Evolutionary conservation across 495 filamentous ascomycete genomes (phyloP).

Genomic region (Xeromyces bisporus): DNA sequence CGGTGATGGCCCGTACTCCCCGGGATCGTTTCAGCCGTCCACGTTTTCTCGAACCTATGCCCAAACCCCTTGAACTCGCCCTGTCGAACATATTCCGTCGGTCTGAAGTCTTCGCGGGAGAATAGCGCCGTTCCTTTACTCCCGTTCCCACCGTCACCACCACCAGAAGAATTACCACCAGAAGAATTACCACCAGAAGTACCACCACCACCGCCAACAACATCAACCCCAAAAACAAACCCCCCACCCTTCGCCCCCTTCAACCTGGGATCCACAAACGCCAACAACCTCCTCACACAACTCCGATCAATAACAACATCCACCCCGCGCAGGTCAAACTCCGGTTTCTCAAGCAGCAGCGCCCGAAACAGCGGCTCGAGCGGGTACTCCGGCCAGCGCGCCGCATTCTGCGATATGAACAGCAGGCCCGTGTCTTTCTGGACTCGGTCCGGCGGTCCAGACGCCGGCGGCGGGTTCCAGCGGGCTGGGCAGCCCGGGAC

Average conservation of each 20-base stretch:
- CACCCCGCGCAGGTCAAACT: slow-evolving; percentile 22
- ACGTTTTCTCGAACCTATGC: slow-evolving; percentile 33
- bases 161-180: too few relatives aligned
- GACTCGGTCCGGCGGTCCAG: slow-evolving; percentile 1
- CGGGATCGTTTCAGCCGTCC: slow-evolving; percentile 17
- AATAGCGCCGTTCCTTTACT: too few relatives aligned
- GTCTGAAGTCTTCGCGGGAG: too few relatives aligned
- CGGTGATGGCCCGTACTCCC: slow-evolving; percentile 31
- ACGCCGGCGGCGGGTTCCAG: slow-evolving; percentile 4
- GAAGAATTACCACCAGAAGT: too few relatives aligned
- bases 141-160: too few relatives aligned
- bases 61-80: slow-evolving; percentile 28
- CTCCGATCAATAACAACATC: slow-evolving; percentile 36
- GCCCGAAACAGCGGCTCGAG: slow-evolving; percentile 37
- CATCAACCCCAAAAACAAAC: too few relatives aligned
- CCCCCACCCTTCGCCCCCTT: background rate
- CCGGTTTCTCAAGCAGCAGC: slow-evolving; percentile 23
- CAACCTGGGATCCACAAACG: slow-evolving; percentile 23
- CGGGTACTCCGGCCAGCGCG: slow-evolving; percentile 14
- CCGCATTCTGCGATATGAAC: slow-evolving; percentile 11
- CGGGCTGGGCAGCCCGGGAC: slow-evolving; percentile 9
- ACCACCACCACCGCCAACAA: too few relatives aligned
- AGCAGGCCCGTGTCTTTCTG: slow-evolving; percentile 6
- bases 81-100: too few relatives aligned
- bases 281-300: slow-evolving; percentile 35